A percentile compares a stretch with the other conserved stretches of the same genome.
Evolutionary conservation across 140 eudicot genomes (phyloP).

Genomic region (Oenanthe javanica): DNA sequence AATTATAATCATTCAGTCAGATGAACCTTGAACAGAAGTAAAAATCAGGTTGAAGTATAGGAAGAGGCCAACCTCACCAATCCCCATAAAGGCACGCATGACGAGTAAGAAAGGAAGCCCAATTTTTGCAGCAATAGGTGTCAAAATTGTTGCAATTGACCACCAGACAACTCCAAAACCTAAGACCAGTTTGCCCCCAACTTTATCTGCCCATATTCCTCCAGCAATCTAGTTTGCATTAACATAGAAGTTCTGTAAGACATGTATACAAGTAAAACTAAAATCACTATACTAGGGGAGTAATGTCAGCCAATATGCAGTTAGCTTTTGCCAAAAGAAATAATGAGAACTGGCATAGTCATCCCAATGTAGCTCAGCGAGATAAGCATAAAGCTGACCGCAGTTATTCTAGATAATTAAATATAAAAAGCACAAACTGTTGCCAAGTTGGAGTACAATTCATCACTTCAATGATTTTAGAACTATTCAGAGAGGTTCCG

Average conservation of each 20-base stretch:
- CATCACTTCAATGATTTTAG: background rate
- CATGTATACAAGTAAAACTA: background rate
- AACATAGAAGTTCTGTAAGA: slow-evolving; percentile 7
- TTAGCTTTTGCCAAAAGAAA: background rate
- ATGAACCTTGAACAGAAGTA: background rate
- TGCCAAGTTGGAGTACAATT: background rate
- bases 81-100: slow-evolving; percentile 95
- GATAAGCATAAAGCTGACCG: background rate
- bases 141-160: slow-evolving; percentile 82
- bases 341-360: background rate
- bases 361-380: background rate
- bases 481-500: background rate
- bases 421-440: background rate
- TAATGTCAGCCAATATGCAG: background rate
- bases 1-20: background rate
- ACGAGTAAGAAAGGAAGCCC: slow-evolving; percentile 86
- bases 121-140: slow-evolving; percentile 81
- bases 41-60: slow-evolving; percentile 2
- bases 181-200: slow-evolving; percentile 78
- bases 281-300: background rate
- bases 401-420: background rate
- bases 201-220: slow-evolving; percentile 97
- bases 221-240: slow-evolving; percentile 58
- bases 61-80: slow-evolving; percentile 75
- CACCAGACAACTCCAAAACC: slow-evolving; percentile 97